Base-by-base conservation (phyloP, 2,329 filamentous ascomycete species). In the Rutstroemia sp. region DNA sequence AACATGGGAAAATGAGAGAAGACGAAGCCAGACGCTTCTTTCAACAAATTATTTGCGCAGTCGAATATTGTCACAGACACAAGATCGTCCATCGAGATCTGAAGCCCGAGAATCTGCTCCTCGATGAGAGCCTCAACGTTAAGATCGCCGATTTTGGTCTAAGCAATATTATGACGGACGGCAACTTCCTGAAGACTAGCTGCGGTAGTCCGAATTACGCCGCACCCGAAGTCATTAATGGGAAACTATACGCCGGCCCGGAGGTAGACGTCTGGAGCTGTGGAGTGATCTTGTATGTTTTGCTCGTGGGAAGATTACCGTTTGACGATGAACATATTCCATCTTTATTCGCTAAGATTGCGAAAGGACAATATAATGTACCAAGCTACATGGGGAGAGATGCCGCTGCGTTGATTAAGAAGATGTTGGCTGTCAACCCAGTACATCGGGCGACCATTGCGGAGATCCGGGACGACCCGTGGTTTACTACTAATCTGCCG, bases 131-230 rank as follows among this genome's bases (percentile, higher is more conserved):
- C 58, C 86, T 96, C 69, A 96, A 99, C 67, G 92, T 99, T 73
- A 99, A 99, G 77, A 99, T 99, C 75, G 94, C 94, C 67, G 94
- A 99, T 73, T 99, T 99, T 65, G 94, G 94, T 57, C 78, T 99
- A 57, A 97, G 92, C 76, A 99, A 99, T 71, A 99, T 99, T 74
- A 99, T 99, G 94, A 97, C 94, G 0, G 94, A 99, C 70, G 94
- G 94, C 25, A 99, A 99, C 71, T 99, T 99, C 70, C 82, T 99
- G 67, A 97, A 96, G 76, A 99, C 94, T 1, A 97, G 92, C 70
- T 99, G 94, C 68, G 94, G 94, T 53, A 97, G 92, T 69, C 94
- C 94, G 44, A 99, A 99, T 73, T 99, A 99, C 72, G 94, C 94
- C 12, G 94, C 94, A 1, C 94, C 94, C 6, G 94, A 99, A 72